Evolutionary conservation across 441 rosid species (phyloP).

Genomic region (Pelargonium australe): DNA sequence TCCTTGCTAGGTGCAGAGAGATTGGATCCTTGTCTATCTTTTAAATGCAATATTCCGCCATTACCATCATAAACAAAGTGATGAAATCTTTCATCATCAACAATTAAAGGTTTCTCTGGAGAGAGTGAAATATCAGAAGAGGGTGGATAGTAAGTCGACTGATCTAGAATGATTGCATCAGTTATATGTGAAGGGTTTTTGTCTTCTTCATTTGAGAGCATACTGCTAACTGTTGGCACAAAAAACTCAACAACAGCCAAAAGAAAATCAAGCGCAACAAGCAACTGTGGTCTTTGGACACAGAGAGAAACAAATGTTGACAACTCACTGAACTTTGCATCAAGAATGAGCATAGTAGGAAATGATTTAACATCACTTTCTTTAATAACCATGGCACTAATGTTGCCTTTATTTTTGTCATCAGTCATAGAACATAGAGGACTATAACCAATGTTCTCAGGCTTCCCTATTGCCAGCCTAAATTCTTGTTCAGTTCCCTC

Average conservation of each 20-base stretch:
- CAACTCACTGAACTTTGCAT: constrained; percentile 68
- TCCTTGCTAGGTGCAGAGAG: constrained; percentile 64
- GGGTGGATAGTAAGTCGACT: constrained; percentile 58
- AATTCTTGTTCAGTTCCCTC: constrained; percentile 79
- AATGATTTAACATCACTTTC: constrained; percentile 40
- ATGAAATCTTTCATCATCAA: constrained; percentile 68
- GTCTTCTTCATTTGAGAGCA: constrained; percentile 66
- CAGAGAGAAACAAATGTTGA: constrained; percentile 55
- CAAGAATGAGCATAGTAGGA: constrained; percentile 90
- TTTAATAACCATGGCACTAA: constrained; percentile 29
- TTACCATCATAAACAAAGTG: constrained; percentile 85
- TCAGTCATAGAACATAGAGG: constrained; percentile 25
- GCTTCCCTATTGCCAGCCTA: constrained; percentile 77
- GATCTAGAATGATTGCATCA: constrained; percentile 62
- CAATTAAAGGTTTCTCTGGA: constrained; percentile 77
- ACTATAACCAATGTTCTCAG: constrained; percentile 42
- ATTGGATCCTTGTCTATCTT: constrained; percentile 58
- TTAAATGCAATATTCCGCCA: constrained; percentile 69
- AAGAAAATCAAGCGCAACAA: constrained; percentile 96
- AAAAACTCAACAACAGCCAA: constrained; percentile 90
- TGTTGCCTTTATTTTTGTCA: constrained; percentile 27
- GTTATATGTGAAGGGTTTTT: constrained; percentile 40
- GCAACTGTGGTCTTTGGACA: constrained; percentile 90
- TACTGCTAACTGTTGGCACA: constrained; percentile 67
- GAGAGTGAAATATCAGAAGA: constrained; percentile 60